Percentiles rank a stretch among this genome's conserved stretches.
Evolutionary conservation across 2,329 filamentous ascomycete genomes (phyloP).

Genomic region (Epicoccum nigrum): DNA sequence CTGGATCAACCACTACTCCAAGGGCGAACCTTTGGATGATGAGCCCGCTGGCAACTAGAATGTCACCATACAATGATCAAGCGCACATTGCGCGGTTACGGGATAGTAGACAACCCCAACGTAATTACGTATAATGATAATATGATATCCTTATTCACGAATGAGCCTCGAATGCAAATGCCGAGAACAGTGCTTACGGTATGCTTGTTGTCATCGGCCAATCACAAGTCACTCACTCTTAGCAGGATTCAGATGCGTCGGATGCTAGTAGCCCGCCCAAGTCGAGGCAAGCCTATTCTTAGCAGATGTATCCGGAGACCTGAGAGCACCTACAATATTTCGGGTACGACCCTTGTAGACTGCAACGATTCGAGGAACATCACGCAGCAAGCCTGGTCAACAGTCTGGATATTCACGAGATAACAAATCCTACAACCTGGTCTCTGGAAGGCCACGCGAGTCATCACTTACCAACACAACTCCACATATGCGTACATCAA

Average conservation of each 20-base stretch:
- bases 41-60: slow-evolving; percentile 38
- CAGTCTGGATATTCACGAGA: neutral
- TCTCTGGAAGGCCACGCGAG: slow-evolving; percentile 5
- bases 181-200: neutral
- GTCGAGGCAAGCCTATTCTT: neutral
- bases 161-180: neutral
- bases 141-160: neutral
- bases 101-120: slow-evolving; percentile 10
- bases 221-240: neutral
- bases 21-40: slow-evolving; percentile 39
- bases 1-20: slow-evolving; percentile 48
- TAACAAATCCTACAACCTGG: slow-evolving; percentile 7
- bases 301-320: neutral
- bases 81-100: slow-evolving; percentile 3
- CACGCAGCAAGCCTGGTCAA: neutral
- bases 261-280: neutral
- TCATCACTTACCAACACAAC: slow-evolving; percentile 2
- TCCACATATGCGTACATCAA: slow-evolving; percentile 4
- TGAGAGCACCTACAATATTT: slow-evolving; percentile 1
- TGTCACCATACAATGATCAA: neutral
- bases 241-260: neutral
- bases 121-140: slow-evolving; percentile 22
- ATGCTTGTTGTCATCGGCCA: neutral
- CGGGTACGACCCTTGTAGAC: neutral
- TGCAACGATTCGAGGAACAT: neutral